Base-by-base conservation (phyloP, 2,329 filamentous ascomycete genomes). In the Paecilomyces niveus region DNA sequence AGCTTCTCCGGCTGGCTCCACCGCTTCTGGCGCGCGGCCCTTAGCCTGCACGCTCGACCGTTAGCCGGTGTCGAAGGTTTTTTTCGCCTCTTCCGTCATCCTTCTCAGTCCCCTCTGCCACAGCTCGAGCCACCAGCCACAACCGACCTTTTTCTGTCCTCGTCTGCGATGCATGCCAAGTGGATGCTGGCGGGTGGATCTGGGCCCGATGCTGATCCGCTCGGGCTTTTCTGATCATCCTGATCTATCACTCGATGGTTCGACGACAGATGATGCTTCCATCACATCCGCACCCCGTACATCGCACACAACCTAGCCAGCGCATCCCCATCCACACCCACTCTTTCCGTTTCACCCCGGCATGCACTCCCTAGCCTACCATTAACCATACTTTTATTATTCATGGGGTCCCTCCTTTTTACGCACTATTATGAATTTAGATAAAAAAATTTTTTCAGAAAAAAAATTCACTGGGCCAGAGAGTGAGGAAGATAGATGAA, bases 201-300 rank as follows among this genome's bases (percentile, higher is more conserved):
- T 35, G 58, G 60, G 58, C 61, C 64, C 62, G 64, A 59, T 62
- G 64, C 57, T 65, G 64, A 64, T 64, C 65, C 62, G 59, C 64
- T 62, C 22, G 50, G 63, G 62, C 58, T 66, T 59, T 64, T 62
- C 56, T 55, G 61, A 61, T 63, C 62, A 67, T 67, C 65, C 66
- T 66, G 64, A 67, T 66, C 64, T 64, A 64, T 65, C 64, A 63
- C 58, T 52, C 50, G 50, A 52, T 52, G 50, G 50, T 52, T 52
- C 50, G 50, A n/a, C 22, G 50, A 52, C 26, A 52, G 50, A 52
- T 29, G 50, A 52, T 52, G 50, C 50, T 52, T 52, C 50, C 50
- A 52, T 52, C 50, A 29, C 15, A 52, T 52, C 50, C 50, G 50
- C 50, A 21, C 50, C 26, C 50, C 50, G 26, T 52, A 52, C 50